phyloP scores from a whole-genome alignment of 495 filamentous ascomycete species.

The Podospora tetraspora region DNA sequence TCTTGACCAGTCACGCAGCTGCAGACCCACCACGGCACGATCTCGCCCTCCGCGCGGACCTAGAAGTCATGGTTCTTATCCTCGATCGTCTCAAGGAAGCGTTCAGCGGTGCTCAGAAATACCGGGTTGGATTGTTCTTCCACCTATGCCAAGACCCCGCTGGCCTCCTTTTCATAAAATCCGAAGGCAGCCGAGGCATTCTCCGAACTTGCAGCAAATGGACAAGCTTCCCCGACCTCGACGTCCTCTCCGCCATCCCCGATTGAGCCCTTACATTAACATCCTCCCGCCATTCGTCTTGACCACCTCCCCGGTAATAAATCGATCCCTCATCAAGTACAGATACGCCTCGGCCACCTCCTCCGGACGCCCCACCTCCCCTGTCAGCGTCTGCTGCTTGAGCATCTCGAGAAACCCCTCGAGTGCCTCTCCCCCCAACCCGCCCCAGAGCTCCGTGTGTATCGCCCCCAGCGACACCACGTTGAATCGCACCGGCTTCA shows the following conservation, averaged over 20 bases:
- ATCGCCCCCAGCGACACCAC: constrained; percentile 45
- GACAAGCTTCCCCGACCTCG: background rate
- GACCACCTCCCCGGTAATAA: constrained; percentile 9
- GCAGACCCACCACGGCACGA: background rate
- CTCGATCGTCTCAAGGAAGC: constrained; percentile 4
- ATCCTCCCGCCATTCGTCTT: constrained; percentile 14
- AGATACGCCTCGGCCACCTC: constrained; percentile 61
- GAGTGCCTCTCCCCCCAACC: constrained; percentile 14
- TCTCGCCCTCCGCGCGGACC: background rate
- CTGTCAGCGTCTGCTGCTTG: constrained; percentile 32
- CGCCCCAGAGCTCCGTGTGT: constrained; percentile 44
- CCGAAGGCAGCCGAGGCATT: background rate
- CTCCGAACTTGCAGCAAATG: constrained; percentile 5
- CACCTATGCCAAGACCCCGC: background rate
- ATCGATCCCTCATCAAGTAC: constrained; percentile 54
- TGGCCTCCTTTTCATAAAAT: background rate
- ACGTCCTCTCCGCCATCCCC: background rate
- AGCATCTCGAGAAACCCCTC: constrained; percentile 30
- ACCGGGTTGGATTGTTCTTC: constrained; percentile 6
- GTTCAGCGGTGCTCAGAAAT: constrained; percentile 6
- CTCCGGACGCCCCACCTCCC: constrained; percentile 44
- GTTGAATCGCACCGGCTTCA: constrained; percentile 15
- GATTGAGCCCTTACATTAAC: constrained; percentile 6
- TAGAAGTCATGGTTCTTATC: background rate
- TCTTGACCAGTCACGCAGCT: background rate